phyloP scores from a whole-genome alignment of 2,329 filamentous ascomycete genomes.

The Cordyceps militaris region DNA sequence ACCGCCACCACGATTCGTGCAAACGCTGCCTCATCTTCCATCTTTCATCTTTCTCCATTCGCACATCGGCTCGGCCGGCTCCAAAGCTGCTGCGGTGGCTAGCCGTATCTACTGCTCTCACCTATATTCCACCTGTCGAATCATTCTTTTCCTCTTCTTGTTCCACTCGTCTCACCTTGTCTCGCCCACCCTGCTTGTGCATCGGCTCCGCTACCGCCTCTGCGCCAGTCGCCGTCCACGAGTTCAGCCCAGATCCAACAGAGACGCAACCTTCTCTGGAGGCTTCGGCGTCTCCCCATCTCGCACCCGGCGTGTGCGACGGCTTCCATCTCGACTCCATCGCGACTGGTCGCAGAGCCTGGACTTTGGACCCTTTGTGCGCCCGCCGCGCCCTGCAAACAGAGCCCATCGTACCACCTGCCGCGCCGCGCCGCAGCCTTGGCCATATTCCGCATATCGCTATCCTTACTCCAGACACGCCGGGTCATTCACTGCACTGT shows the following conservation, averaged over 20 bases:
- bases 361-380: neutral
- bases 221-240: neutral
- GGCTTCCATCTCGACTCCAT: neutral
- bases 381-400: neutral
- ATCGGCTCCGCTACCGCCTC: neutral
- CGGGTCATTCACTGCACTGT: no score
- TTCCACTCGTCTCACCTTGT: neutral
- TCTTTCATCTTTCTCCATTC: neutral
- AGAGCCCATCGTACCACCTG: neutral
- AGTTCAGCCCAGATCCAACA: neutral
- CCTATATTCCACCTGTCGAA: neutral
- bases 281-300: neutral
- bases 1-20: neutral
- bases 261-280: neutral
- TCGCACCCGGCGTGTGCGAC: neutral
- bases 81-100: neutral
- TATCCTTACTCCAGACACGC: neutral
- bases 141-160: neutral
- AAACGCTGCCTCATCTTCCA: neutral
- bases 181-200: neutral
- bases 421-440: neutral
- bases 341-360: neutral
- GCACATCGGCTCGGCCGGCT: neutral
- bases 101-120: neutral
- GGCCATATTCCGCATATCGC: neutral